A percentile compares a stretch with the other conserved stretches of the same genome.
Evolutionary conservation across 2,329 filamentous ascomycete species (phyloP).

Genomic region (Exserohilum turcica): DNA sequence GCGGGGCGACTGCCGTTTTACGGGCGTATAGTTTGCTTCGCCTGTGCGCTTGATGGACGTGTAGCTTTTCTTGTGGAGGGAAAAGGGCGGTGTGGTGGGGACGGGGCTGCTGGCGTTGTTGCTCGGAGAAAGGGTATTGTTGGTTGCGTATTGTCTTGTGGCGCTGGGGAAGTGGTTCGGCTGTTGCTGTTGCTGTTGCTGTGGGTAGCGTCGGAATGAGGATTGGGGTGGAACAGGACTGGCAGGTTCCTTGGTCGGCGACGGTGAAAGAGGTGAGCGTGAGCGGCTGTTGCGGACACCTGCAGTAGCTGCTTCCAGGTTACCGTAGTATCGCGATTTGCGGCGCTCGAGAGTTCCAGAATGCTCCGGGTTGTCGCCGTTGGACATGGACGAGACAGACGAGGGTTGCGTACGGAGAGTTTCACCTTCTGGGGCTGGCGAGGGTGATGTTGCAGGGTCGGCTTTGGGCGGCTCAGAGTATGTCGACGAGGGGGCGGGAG

Average conservation of each 20-base stretch:
- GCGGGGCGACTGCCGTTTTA: slow-evolving; percentile 45
- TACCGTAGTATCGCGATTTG: slow-evolving; percentile 54
- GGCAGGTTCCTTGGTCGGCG: slow-evolving; percentile 26
- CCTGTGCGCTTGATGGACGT: slow-evolving; percentile 41
- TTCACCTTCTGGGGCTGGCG: too few relatives aligned
- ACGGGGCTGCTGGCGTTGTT: slow-evolving; percentile 1
- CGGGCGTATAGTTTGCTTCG: slow-evolving; percentile 36
- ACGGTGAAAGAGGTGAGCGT: slow-evolving; percentile 32
- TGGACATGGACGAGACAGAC: neutral
- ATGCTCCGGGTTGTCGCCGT: slow-evolving; percentile 20
- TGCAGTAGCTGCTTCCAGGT: slow-evolving; percentile 51
- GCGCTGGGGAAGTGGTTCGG: slow-evolving; percentile 33
- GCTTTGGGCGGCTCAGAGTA: slow-evolving; percentile 18
- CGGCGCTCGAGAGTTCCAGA: slow-evolving; percentile 43
- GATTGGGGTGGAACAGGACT: neutral
- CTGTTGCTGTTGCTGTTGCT: neutral
- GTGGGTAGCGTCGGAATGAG: slow-evolving; percentile 15
- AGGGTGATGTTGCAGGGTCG: slow-evolving; percentile 4
- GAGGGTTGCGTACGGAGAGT: too few relatives aligned
- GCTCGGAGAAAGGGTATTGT: slow-evolving; percentile 34
- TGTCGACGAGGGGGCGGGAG: slow-evolving; percentile 35
- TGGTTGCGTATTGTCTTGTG: slow-evolving; percentile 36
- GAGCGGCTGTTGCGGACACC: slow-evolving; percentile 40
- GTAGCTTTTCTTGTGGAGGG: slow-evolving; percentile 41
- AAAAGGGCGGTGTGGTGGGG: slow-evolving; percentile 27